Evolutionary conservation across 2,329 filamentous ascomycete genomes (phyloP), one percentile per base, ranked within the genome.

Genomic region (Gyromitra esculenta): DNA sequence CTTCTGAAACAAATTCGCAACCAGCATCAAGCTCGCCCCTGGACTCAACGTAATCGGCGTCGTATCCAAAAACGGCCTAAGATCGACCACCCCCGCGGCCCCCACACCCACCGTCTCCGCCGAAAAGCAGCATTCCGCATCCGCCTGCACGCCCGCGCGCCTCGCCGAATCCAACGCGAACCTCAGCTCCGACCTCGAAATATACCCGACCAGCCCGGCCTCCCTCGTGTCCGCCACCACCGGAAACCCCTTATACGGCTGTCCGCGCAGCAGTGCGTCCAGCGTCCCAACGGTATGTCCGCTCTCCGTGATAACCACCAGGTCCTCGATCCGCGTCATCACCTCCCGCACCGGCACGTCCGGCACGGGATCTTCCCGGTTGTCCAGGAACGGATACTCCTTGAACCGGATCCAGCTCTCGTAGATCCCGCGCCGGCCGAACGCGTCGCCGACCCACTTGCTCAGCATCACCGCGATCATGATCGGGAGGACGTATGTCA

Each of bases 391-490:
- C 0, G 96, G 96, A 82, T 98, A 99, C 80, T 92, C 93, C 82
- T 96, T 96, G 84, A 97, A 91, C 80, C 94, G 92, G 82, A 99
- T 99, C 96, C 96, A 99, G 70, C 92, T 91, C 83, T 99, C 96
- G 85, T 99, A 99, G 84, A 99, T 98, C 79, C 96, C 94, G 64
- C 91, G 90, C 72, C 93, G 92, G 35, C 93, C 94, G 83, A 99
- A 94, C 64, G 94, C 95, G 83, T 99, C 96, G 81, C 94, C 96
- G 35, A 97, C 93, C 96, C 96, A 99, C 85, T 99, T 99, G 78
- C 92, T 92, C 57, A 98, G 88, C 94, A 99, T 97, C 82, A 99
- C 96, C 56, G 94, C 94, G 79, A 99, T 92, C 96, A 99, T 99
- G 83, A 98, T 99, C 70, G 96, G 96, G 6, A 99, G 89, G 63